Conservation (phyloP, 2,329 filamentous ascomycete genomes). For the Colletotrichum sp. region DNA sequence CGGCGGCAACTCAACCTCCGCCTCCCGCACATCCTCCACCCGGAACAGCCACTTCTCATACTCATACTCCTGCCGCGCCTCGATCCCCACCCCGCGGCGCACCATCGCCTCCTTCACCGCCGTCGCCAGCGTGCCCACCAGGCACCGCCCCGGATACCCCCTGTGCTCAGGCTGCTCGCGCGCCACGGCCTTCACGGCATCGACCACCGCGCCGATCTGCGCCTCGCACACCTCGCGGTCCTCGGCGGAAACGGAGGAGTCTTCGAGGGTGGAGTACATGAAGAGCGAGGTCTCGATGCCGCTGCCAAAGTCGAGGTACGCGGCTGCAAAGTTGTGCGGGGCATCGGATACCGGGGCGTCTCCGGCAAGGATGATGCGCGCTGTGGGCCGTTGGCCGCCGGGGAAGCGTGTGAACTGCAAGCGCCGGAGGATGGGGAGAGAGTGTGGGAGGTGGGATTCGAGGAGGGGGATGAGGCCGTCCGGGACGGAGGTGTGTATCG, state of each 20-base stretch:
- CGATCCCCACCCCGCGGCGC: slow-evolving; percentile 23
- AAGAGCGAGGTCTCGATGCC: slow-evolving; percentile 70
- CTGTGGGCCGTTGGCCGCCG: slow-evolving; percentile 45
- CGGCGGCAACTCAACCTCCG: slow-evolving; percentile 37
- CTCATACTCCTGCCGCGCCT: slow-evolving; percentile 28
- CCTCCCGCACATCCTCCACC: slow-evolving; percentile 45
- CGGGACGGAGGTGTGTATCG: slow-evolving; percentile 34
- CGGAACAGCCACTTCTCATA: slow-evolving; percentile 67
- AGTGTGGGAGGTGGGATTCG: slow-evolving; percentile 56
- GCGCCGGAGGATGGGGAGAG: slow-evolving; percentile 66
- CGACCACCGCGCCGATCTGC: slow-evolving; percentile 37
- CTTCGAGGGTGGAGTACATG: slow-evolving; percentile 62
- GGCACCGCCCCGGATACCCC: slow-evolving; percentile 31
- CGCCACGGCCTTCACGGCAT: slow-evolving; percentile 32
- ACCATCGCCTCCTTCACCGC: slow-evolving; percentile 23
- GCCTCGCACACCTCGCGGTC: slow-evolving; percentile 30
- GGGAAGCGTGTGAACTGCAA: slow-evolving; percentile 60
- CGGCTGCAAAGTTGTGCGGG: slow-evolving; percentile 52
- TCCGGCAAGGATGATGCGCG: slow-evolving; percentile 46
- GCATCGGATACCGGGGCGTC: background rate
- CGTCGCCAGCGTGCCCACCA: slow-evolving; percentile 40
- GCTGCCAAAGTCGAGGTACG: slow-evolving; percentile 65
- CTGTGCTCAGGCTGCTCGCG: slow-evolving; percentile 23
- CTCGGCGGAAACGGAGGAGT: background rate
- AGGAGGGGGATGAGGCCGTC: slow-evolving; percentile 52